Conservation (phyloP, 306 rosid genomes). For the Echinosophora koreensis region DNA sequence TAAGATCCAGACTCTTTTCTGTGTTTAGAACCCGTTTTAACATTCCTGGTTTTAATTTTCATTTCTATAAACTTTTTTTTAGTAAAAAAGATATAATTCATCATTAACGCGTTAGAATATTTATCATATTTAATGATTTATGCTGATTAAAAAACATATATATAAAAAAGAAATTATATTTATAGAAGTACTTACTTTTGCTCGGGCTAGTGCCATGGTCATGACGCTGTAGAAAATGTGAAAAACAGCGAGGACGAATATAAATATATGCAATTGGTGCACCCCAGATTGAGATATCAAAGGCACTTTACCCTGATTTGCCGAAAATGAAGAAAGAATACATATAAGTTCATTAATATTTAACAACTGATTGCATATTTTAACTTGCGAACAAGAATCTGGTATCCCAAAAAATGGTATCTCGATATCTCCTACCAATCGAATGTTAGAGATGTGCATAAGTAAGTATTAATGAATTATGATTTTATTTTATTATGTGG, state of each 20-base stretch:
- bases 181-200: slow-evolving; percentile 58
- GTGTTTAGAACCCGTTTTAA: no score
- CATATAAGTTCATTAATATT: background rate
- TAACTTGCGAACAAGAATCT: no score
- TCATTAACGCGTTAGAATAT: background rate
- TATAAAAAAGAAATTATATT: background rate
- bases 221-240: slow-evolving; percentile 69
- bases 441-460: no score
- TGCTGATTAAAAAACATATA: background rate
- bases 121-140: background rate
- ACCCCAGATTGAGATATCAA: slow-evolving; percentile 62
- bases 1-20: no score
- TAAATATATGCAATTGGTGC: slow-evolving; percentile 75
- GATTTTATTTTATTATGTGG: no score
- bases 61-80: background rate
- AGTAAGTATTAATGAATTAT: no score
- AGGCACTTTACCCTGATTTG: slow-evolving; percentile 58
- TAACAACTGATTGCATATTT: no score
- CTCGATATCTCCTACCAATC: no score
- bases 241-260: slow-evolving; percentile 72
- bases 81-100: background rate
- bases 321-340: background rate
- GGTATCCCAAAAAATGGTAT: no score
- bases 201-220: slow-evolving; percentile 58
- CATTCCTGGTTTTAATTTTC: background rate